A percentile compares a stretch with the other conserved stretches of the same genome.
Evolutionary conservation across 495 filamentous ascomycete species (phyloP).

Genomic region (Haplographium delicatum): DNA sequence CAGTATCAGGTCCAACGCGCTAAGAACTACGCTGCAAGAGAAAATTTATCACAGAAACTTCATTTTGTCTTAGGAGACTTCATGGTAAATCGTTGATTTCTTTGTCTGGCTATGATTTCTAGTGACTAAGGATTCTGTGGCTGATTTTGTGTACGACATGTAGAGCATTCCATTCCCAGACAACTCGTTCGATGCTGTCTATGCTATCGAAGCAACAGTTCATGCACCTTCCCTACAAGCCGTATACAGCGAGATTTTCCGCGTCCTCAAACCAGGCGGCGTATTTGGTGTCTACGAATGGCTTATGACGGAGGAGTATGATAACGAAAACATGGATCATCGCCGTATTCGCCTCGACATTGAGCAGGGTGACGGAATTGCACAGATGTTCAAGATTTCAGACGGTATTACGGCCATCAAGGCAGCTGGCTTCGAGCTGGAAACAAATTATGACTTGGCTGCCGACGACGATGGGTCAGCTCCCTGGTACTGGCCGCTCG

Average conservation of each 20-base stretch:
- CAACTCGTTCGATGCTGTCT: conserved; percentile 90
- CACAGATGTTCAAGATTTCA: conserved; percentile 90
- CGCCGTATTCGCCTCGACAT: conserved; percentile 88
- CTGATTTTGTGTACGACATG: background rate
- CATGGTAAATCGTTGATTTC: conserved; percentile 46
- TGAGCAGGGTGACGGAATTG: conserved; percentile 94
- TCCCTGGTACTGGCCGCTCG: conserved; percentile 95
- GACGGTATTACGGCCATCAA: conserved; percentile 84
- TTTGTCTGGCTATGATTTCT: background rate
- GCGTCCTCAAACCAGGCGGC: conserved; percentile 92
- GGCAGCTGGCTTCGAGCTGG: conserved; percentile 78
- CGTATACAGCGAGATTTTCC: conserved; percentile 91
- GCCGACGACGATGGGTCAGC: conserved; percentile 65
- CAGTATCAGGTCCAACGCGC: conserved; percentile 99
- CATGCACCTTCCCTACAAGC: conserved; percentile 92
- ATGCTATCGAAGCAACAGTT: conserved; percentile 95
- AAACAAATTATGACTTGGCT: conserved; percentile 84
- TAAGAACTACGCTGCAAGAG: conserved; percentile 71
- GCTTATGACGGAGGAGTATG: conserved; percentile 96
- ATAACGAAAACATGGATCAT: conserved; percentile 82
- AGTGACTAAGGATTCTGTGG: too few relatives aligned
- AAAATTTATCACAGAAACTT: conserved; percentile 74
- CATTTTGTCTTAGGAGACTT: conserved; percentile 93
- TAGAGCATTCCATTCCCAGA: conserved; percentile 88
- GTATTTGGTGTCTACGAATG: conserved; percentile 98